Percentiles rank a stretch among this genome's conserved stretches.
Conservation (phyloP, 2,329 filamentous ascomycete genomes). For the Mollisiaceae sp. region DNA sequence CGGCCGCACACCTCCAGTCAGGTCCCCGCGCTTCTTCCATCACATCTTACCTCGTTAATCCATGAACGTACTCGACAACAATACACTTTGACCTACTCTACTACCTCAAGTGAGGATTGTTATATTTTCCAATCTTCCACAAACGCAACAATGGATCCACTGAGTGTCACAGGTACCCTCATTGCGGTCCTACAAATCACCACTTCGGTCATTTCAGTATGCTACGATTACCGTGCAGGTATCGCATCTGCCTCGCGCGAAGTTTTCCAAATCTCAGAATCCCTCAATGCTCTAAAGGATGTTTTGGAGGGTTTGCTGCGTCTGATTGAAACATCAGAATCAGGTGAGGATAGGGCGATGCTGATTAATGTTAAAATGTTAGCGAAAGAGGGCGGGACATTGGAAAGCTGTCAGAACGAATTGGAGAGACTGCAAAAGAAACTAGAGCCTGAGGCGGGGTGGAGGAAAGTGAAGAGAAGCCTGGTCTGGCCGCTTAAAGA, state of each 20-base stretch:
- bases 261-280: slow-evolving; percentile 28
- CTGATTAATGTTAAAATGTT: slow-evolving; percentile 28
- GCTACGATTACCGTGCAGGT: slow-evolving; percentile 35
- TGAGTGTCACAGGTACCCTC: slow-evolving; percentile 32
- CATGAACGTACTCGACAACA: neutral
- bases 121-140: neutral
- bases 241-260: slow-evolving; percentile 26
- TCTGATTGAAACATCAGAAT: slow-evolving; percentile 27
- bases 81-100: neutral
- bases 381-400: slow-evolving; percentile 24
- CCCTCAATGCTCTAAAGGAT: slow-evolving; percentile 29
- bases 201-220: slow-evolving; percentile 29
- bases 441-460: slow-evolving; percentile 27
- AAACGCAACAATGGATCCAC: slow-evolving; percentile 29
- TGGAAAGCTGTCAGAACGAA: slow-evolving; percentile 26
- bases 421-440: slow-evolving; percentile 25
- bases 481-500: slow-evolving; percentile 33
- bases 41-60: neutral
- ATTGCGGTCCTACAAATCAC: slow-evolving; percentile 36
- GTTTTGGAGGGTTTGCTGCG: slow-evolving; percentile 30
- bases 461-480: slow-evolving; percentile 25
- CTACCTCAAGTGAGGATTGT: neutral
- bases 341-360: slow-evolving; percentile 3
- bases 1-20: neutral
- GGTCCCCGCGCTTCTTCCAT: neutral